These are phyloP conservation scores for Aspergillus heteromorphus DNA, from an alignment of 495 filamentous ascomycete genomes.

Conservation along the genomic window DNA sequence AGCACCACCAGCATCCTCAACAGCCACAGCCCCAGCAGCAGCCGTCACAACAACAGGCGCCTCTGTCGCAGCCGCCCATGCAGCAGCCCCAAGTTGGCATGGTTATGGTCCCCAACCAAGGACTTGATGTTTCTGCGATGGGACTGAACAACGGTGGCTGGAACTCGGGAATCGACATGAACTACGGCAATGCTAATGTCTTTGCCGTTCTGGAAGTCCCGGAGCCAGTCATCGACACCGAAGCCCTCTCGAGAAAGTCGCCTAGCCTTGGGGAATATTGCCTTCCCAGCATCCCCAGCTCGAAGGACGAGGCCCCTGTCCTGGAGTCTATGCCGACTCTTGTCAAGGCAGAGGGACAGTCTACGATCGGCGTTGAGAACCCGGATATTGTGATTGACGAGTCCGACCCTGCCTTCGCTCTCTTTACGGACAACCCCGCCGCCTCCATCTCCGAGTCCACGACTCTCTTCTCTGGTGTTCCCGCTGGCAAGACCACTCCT, in stretches of 20 bases:
- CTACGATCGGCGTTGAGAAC: conserved; percentile 28
- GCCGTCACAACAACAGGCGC: conserved; percentile 27
- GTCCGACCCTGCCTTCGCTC: conserved; percentile 54
- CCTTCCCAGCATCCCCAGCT: conserved; percentile 23
- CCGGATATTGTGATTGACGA: conserved; percentile 53
- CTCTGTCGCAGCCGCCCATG: conserved; percentile 26
- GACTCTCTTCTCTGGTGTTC: conserved; percentile 45
- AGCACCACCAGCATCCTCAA: conserved; percentile 25
- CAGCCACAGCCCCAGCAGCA: conserved; percentile 33
- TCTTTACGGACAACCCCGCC: conserved; percentile 48
- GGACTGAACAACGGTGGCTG: conserved; percentile 49
- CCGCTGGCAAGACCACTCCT: conserved; percentile 51
- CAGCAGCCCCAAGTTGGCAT: conserved; percentile 61
- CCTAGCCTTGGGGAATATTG: conserved; percentile 33
- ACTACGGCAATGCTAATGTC: conserved; percentile 65
- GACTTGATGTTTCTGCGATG: conserved; percentile 61
- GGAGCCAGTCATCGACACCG: conserved; percentile 56
- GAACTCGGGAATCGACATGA: conserved; percentile 50
- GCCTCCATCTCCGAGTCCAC: conserved; percentile 7
- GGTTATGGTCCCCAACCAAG: conserved; percentile 69
- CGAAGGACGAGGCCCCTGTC: conserved; percentile 48
- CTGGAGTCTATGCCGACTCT: conserved; percentile 39
- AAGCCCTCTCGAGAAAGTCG: conserved; percentile 62
- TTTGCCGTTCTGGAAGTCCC: conserved; percentile 76
- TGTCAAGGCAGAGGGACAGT: conserved; percentile 24